A percentile compares a stretch with the other conserved stretches of the same genome.
phyloP scores from a whole-genome alignment of 805 yeast genomes.

The Lachancea cidri region DNA sequence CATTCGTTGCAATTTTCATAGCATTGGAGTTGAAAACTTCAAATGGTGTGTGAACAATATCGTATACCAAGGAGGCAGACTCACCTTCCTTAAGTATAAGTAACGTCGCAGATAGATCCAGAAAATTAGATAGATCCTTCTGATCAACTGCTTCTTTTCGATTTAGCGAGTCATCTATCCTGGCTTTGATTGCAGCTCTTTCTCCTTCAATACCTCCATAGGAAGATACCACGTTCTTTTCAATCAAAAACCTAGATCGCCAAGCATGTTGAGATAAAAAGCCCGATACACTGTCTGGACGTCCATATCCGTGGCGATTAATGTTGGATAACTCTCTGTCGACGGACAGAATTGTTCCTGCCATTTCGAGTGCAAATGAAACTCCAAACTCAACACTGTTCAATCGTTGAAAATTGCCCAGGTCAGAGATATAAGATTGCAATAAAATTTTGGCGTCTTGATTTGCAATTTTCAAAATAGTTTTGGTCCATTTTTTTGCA shows the following conservation, averaged over 20 bases:
- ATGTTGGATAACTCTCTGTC: slow-evolving; percentile 62
- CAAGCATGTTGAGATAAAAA: slow-evolving; percentile 74
- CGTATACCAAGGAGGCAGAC: slow-evolving; percentile 38
- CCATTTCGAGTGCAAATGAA: slow-evolving; percentile 86
- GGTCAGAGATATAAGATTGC: slow-evolving; percentile 64
- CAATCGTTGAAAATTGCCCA: slow-evolving; percentile 33
- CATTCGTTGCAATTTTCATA: slow-evolving; percentile 60
- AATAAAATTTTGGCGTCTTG: slow-evolving; percentile 75
- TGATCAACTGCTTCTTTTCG: slow-evolving; percentile 20
- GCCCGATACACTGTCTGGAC: slow-evolving; percentile 58
- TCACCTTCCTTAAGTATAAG: slow-evolving; percentile 35
- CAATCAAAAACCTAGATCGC: slow-evolving; percentile 44
- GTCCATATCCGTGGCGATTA: slow-evolving; percentile 29
- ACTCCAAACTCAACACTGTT: slow-evolving; percentile 68
- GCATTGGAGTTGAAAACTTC: slow-evolving; percentile 51
- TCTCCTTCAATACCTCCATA: slow-evolving; percentile 24
- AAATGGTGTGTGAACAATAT: slow-evolving; percentile 69
- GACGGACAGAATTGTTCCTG: slow-evolving; percentile 60
- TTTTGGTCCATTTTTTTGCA: slow-evolving; percentile 64
- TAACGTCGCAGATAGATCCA: slow-evolving; percentile 42
- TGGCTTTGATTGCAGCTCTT: slow-evolving; percentile 14
- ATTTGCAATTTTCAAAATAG: slow-evolving; percentile 52
- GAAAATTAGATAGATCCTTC: slow-evolving; percentile 36
- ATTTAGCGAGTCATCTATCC: slow-evolving; percentile 19
- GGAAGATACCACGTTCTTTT: slow-evolving; percentile 29